Evolutionary conservation across 805 yeast genomes (phyloP).

Genomic region (Scheffersomyces amazonensis): DNA sequence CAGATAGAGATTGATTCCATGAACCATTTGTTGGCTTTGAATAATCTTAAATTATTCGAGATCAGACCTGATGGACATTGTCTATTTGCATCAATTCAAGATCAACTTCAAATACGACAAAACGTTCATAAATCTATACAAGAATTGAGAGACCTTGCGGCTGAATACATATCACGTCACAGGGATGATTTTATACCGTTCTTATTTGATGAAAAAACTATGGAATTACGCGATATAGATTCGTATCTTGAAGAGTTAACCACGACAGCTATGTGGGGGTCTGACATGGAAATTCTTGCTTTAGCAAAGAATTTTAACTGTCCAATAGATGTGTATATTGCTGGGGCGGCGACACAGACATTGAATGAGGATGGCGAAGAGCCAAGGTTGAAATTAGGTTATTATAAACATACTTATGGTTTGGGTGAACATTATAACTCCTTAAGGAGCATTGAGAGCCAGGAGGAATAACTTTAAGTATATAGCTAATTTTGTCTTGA

Average conservation of each 20-base stretch:
- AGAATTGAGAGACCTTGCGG: slow-evolving; percentile 63
- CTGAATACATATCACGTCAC: slow-evolving; percentile 59
- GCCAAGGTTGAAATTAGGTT: slow-evolving; percentile 67
- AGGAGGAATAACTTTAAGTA: neutral
- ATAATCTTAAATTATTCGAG: slow-evolving; percentile 57
- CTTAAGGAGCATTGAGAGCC: slow-evolving; percentile 17
- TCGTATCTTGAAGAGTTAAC: slow-evolving; percentile 68
- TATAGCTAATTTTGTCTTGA: too few relatives aligned
- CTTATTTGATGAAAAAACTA: slow-evolving; percentile 74
- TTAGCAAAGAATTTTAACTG: slow-evolving; percentile 67
- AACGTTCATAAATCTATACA: slow-evolving; percentile 30
- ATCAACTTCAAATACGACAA: slow-evolving; percentile 65
- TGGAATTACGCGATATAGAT: slow-evolving; percentile 59
- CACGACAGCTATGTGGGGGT: slow-evolving; percentile 92
- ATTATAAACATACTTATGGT: slow-evolving; percentile 81
- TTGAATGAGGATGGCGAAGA: slow-evolving; percentile 59
- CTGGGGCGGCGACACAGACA: slow-evolving; percentile 65
- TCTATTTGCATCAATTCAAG: slow-evolving; percentile 79
- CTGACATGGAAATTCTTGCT: slow-evolving; percentile 88
- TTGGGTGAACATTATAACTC: slow-evolving; percentile 96
- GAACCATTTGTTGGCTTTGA: slow-evolving; percentile 46
- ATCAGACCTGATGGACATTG: slow-evolving; percentile 94
- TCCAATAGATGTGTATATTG: slow-evolving; percentile 73
- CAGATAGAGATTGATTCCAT: slow-evolving; percentile 71
- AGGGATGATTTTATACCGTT: slow-evolving; percentile 77